Evolutionary conservation across 2,329 filamentous ascomycete species (phyloP), one percentile per base, ranked within the genome.

Genomic region (Pseudocercospora pini-densiflorae): DNA sequence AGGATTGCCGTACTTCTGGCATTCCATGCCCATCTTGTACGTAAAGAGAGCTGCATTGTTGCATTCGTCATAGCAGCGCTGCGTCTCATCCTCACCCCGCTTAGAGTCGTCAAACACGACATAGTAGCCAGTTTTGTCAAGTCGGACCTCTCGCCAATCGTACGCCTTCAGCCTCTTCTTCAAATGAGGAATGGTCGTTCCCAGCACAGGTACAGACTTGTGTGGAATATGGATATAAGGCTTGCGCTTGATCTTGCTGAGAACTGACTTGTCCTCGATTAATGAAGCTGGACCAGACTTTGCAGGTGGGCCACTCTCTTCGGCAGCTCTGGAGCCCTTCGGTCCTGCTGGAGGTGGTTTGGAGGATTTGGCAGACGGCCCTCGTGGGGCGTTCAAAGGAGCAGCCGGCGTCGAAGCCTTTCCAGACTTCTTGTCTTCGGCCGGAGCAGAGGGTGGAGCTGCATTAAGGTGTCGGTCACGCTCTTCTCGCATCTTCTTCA

Each of bases 221-320:
- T 92, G 88, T n/a, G 92, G 86, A 64, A 99, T 90, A 76, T 97
- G 97, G 43, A 98, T 89, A 77, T 97, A 97, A 0, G 95, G 95
- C 66, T 92, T 89, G 60, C 89, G 87, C 75, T 90, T 89, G 60
- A 97, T 87, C 70, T 89, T 89, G 36, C 86, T 82, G 23, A 91
- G 81, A 51, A 97, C 85, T 2, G 87, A 87, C 59, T 88, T 87
- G 36, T 85, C 82, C 76, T 94, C 92, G 29, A 92, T 82, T 8
- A 89, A 75, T 21, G 86, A 82, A 62, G 86, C 81, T 23, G 82
- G 78, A 72, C 83, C 81, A 36, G 47, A 12, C 47, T 70, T 68
- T 14, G 64, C 54, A 12, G 64, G 60, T 40, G 77, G 60, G 24
- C 59, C 55, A 27, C 55, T 54, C 21, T 77, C 53, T 71, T 82